Evolutionary conservation across 1,284 basidiomycete genomes (phyloP).

Genomic region (Trametes sp.): DNA sequence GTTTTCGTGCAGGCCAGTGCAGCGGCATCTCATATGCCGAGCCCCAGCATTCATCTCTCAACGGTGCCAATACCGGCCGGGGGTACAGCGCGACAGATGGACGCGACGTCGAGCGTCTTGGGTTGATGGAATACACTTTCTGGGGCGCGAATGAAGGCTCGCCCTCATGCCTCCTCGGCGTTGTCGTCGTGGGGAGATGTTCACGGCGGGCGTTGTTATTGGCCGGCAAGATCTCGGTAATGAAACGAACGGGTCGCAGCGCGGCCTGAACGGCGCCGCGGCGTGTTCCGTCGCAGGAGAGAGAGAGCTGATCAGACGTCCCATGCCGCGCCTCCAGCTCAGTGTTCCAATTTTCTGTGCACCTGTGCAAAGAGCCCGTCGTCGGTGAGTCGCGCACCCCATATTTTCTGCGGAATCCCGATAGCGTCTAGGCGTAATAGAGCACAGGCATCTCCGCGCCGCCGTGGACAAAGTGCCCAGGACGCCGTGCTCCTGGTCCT

Average conservation of each 20-base stretch:
- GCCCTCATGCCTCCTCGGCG: constrained; percentile 7
- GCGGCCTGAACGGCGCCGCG: constrained; percentile 12
- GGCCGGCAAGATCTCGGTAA: constrained; percentile 22
- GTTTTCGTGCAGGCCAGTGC: neutral
- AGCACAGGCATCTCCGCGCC: neutral
- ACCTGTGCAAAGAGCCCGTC: neutral
- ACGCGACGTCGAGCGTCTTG: neutral
- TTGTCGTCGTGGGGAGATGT: constrained; percentile 15
- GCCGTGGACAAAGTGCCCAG: neutral
- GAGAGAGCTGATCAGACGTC: neutral
- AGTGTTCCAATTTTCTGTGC: neutral
- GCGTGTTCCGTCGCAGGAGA: neutral
- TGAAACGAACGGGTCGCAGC: constrained; percentile 15
- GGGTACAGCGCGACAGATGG: constrained; percentile 15
- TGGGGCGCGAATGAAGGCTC: constrained; percentile 6
- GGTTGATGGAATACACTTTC: constrained; percentile 13
- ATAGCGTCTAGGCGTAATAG: neutral
- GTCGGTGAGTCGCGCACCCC: neutral
- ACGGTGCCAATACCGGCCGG: constrained; percentile 9
- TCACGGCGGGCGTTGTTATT: constrained; percentile 7
- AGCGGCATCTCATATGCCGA: constrained; percentile 18
- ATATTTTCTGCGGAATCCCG: neutral
- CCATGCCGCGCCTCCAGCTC: neutral
- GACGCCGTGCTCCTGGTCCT: neutral
- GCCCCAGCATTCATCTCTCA: constrained; percentile 4